A percentile compares a stretch with the other conserved stretches of the same genome.
Evolutionary conservation across 2,329 filamentous ascomycete species (phyloP).

Genomic region (Xylaria polymorpha): DNA sequence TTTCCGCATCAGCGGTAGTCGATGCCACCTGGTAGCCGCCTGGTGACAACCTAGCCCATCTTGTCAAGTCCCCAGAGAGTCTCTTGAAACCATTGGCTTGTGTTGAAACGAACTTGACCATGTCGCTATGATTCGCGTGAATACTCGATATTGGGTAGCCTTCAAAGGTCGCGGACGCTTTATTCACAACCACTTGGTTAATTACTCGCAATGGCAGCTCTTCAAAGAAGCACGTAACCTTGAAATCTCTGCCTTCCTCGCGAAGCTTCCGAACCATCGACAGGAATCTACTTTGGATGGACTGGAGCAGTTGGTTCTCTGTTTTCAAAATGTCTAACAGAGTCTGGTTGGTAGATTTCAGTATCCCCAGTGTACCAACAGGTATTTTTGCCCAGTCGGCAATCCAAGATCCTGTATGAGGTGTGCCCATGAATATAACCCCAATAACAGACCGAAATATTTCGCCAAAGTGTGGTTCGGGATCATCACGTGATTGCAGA

Average conservation of each 20-base stretch:
- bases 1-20: background rate
- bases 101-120: background rate
- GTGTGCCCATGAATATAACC: conserved; percentile 27
- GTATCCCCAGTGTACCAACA: background rate
- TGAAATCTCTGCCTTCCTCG: background rate
- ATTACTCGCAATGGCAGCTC: background rate
- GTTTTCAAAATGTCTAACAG: background rate
- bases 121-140: conserved; percentile 4
- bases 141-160: background rate
- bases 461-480: conserved; percentile 1
- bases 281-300: background rate
- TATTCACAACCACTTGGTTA: background rate
- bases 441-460: background rate
- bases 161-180: conserved; percentile 1
- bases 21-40: too few relatives aligned
- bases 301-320: background rate
- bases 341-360: conserved; percentile 5
- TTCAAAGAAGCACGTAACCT: conserved; percentile 11
- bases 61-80: background rate
- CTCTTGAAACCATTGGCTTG: conserved; percentile 5
- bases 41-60: background rate
- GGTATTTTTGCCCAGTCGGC: background rate
- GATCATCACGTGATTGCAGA: background rate
- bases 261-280: background rate
- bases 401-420: conserved; percentile 29